These are phyloP conservation scores for Amauroascus verrucosus DNA, from an alignment of 2,329 filamentous ascomycete species.

Conservation along the genomic window DNA sequence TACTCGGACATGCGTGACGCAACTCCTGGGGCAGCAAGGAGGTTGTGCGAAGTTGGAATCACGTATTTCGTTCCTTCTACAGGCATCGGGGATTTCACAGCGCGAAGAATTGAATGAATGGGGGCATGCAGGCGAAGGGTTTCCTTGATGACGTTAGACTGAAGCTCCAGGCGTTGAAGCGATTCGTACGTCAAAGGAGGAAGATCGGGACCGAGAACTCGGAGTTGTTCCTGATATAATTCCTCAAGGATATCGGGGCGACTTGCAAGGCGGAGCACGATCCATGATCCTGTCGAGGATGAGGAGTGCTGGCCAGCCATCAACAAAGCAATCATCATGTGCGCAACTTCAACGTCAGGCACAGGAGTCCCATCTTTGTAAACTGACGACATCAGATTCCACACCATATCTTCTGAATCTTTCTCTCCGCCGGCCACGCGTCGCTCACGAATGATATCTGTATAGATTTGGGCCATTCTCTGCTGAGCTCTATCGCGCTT, in stretches of 20 bases:
- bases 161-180: slow-evolving; percentile 66
- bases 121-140: slow-evolving; percentile 83
- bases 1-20: slow-evolving; percentile 59
- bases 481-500: slow-evolving; percentile 68
- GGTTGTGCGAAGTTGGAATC: slow-evolving; percentile 67
- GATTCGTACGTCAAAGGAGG: slow-evolving; percentile 67
- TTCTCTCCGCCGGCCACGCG: slow-evolving; percentile 44
- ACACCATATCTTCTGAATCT: slow-evolving; percentile 68
- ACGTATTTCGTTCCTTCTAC: slow-evolving; percentile 73
- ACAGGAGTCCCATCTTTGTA: slow-evolving; percentile 74
- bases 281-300: slow-evolving; percentile 74
- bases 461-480: slow-evolving; percentile 72
- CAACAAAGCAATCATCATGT: slow-evolving; percentile 88
- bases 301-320: slow-evolving; percentile 91
- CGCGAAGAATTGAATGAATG: slow-evolving; percentile 90
- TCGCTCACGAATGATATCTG: slow-evolving; percentile 67
- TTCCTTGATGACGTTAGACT: slow-evolving; percentile 79
- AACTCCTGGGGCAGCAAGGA: slow-evolving; percentile 78
- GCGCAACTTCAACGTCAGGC: slow-evolving; percentile 75
- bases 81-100: slow-evolving; percentile 78
- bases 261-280: slow-evolving; percentile 68
- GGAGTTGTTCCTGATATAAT: slow-evolving; percentile 70
- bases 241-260: slow-evolving; percentile 72
- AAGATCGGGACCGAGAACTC: slow-evolving; percentile 61
- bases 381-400: slow-evolving; percentile 72